Conservation (phyloP, 805 yeast species). For the Candida glaebosa region DNA sequence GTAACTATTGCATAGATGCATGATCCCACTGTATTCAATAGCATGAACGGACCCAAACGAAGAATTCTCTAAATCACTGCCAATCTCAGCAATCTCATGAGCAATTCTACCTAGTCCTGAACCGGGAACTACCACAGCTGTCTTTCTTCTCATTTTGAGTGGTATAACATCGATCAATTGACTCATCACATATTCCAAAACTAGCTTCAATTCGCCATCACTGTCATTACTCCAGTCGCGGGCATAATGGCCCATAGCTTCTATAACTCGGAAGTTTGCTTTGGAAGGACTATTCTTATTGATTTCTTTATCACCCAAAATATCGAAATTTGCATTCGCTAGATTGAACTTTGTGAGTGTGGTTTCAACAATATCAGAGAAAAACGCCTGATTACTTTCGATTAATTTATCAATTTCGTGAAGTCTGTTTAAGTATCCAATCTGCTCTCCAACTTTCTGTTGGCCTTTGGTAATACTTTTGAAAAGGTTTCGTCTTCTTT, state of each 20-base stretch:
- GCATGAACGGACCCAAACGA: constrained; percentile 59
- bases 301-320: constrained; percentile 7
- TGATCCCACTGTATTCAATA: constrained; percentile 68
- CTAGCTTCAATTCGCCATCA: constrained; percentile 33
- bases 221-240: constrained; percentile 66
- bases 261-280: constrained; percentile 40
- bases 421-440: constrained; percentile 55
- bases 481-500: constrained; percentile 40
- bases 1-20: constrained; percentile 66
- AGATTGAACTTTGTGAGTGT: constrained; percentile 43
- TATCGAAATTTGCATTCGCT: constrained; percentile 28
- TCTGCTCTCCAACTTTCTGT: constrained; percentile 47
- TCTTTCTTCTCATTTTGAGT: constrained; percentile 24
- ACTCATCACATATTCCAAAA: constrained; percentile 46
- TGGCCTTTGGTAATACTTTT: constrained; percentile 52
- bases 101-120: constrained; percentile 80
- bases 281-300: constrained; percentile 1
- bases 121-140: constrained; percentile 74
- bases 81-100: constrained; percentile 48
- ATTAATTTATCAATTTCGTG: constrained; percentile 46
- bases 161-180: constrained; percentile 37
- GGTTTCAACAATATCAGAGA: constrained; percentile 44
- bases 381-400: constrained; percentile 43
- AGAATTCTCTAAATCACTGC: constrained; percentile 7
- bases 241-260: constrained; percentile 67